Percentiles rank a stretch among this genome's conserved stretches.
Evolutionary conservation across 495 filamentous ascomycete genomes (phyloP).

Genomic region (Paragyromitra xinjiangensis): DNA sequence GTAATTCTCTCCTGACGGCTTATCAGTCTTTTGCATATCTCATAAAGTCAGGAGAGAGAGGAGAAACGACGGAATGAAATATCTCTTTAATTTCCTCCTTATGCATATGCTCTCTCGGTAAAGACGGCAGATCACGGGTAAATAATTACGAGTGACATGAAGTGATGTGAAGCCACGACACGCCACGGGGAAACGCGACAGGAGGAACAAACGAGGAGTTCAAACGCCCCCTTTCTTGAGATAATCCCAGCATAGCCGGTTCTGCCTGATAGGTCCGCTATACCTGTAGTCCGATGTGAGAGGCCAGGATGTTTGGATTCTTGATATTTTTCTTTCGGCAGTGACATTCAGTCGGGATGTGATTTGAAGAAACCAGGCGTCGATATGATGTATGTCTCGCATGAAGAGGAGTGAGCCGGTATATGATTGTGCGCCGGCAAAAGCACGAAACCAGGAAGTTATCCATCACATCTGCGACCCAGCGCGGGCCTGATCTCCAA

Average conservation of each 20-base stretch:
- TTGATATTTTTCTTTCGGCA: neutral
- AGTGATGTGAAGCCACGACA: conserved; percentile 2
- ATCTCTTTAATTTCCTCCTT: neutral
- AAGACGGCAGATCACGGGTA: conserved; percentile 1
- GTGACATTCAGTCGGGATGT: neutral
- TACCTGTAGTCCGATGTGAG: neutral
- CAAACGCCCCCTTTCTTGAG: neutral
- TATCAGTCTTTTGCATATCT: neutral
- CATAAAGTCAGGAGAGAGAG: conserved; percentile 6
- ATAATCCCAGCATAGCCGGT: neutral
- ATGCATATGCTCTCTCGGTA: neutral
- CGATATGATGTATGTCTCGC: neutral
- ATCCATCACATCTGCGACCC: conserved; percentile 9
- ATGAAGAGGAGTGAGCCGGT: neutral
- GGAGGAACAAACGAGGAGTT: neutral
- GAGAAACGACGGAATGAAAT: neutral
- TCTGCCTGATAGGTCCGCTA: conserved; percentile 5
- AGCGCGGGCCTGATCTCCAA: conserved; percentile 8
- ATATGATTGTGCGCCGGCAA: conserved; percentile 7
- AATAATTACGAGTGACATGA: conserved; percentile 5
- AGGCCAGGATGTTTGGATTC: neutral
- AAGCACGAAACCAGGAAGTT: conserved; percentile 3
- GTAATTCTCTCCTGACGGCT: neutral
- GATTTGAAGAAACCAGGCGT: neutral
- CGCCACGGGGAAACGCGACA: neutral